These are phyloP conservation scores for Pelargonium nanum DNA, from an alignment of 345 rosid genomes.

Conservation along the genomic window DNA sequence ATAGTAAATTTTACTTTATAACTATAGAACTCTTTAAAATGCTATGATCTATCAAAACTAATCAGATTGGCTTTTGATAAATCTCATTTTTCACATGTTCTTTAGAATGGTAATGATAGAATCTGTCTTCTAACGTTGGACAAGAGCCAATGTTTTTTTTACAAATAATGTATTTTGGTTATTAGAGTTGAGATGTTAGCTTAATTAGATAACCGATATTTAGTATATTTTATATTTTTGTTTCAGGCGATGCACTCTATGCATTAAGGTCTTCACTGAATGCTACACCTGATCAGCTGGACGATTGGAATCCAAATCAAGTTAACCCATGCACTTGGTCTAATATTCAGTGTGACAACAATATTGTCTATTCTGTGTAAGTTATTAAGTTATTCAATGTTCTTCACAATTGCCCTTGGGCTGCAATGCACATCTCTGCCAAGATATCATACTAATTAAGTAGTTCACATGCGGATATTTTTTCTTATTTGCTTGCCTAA, in stretches of 20 bases:
- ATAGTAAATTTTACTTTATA: too few relatives aligned
- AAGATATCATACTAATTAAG: neutral
- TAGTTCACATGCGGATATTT: neutral
- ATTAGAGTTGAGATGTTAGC: neutral
- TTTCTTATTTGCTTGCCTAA: neutral
- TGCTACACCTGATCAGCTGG: constrained; percentile 24
- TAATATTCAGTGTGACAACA: constrained; percentile 53
- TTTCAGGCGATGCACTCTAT: neutral
- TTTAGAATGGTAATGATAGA: neutral
- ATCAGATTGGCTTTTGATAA: neutral
- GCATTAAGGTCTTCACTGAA: neutral
- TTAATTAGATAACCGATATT: too few relatives aligned
- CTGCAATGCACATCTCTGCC: neutral
- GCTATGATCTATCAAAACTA: neutral
- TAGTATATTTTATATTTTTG: neutral
- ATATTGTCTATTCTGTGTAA: constrained; percentile 65
- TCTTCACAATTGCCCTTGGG: neutral
- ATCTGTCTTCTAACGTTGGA: neutral
- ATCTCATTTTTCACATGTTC: too few relatives aligned
- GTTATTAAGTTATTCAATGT: constrained; percentile 13
- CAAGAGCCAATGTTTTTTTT: neutral
- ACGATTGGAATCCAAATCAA: constrained; percentile 74
- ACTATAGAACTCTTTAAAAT: too few relatives aligned
- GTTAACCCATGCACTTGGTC: constrained; percentile 96
- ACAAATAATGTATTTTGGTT: neutral